Base-by-base conservation (phyloP, 2,329 filamentous ascomycete genomes). In the Alternaria arborescens region DNA sequence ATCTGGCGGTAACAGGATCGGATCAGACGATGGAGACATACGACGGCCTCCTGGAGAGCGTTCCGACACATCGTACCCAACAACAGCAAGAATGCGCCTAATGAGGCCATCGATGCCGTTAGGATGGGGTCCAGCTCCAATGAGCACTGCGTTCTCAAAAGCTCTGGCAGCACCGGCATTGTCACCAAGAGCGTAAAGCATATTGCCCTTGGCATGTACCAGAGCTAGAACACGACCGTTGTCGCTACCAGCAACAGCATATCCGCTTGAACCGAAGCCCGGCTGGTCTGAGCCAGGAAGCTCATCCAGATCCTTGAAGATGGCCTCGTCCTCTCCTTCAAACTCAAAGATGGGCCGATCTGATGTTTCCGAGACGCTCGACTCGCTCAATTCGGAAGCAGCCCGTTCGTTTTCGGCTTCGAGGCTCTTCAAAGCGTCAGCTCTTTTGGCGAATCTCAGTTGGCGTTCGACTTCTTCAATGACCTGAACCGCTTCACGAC, bases 141-240 rank as follows among this genome's bases (percentile, higher is more conserved):
- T 94, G 54, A 97, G 80, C 4, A 99, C 93, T 0, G 94, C 94
- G 77, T 97, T 93, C 77, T 99, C 95, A 70, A 99, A 99, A 4
- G 95, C 93, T 69, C 89, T 87, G 1, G 94, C 93, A 42, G 95
- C 95, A 41, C 85, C 87, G 40, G 85, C 83, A 65, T 95, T 91
- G 67, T 97, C 90, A 46, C 94, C 94, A 30, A 96, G 82, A 26
- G 92, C 89, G 79, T 99, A 99, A 2, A 98, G 84, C 90, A 98
- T 96, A 65, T 98, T 98, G n/a, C 94, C 95, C 78, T 98, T 99
- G 20, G 94, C 94, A 79, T 99, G 95, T 41, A 98, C 89, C 16
- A 99, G 85, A n/a, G 93, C 91, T 44, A 99, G 85, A 72, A 99
- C 93, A 61, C 95, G 88, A 8, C 94, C 95, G 75, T 97, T 98